phyloP scores from a whole-genome alignment of 2,329 filamentous ascomycete genomes.

The Neonectria coccinea region DNA sequence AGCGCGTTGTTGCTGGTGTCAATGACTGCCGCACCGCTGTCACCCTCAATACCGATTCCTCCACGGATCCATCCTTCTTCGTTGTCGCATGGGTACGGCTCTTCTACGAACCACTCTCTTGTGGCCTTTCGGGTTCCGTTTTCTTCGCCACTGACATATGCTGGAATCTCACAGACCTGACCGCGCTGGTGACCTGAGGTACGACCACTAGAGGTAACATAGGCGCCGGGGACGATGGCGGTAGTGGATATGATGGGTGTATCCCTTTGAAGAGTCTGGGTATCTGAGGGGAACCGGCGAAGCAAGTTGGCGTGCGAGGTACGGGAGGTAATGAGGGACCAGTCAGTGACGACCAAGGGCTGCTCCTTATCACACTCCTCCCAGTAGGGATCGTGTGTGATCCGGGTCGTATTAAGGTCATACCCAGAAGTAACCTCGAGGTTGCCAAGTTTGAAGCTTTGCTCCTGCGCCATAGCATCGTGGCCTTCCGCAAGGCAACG shows the following conservation, averaged over 20 bases:
- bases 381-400: slow-evolving; percentile 60
- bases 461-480: slow-evolving; percentile 49
- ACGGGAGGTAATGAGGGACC: slow-evolving; percentile 55
- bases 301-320: slow-evolving; percentile 55
- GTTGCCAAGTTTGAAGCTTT: slow-evolving; percentile 50
- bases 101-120: slow-evolving; percentile 60
- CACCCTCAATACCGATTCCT: slow-evolving; percentile 58
- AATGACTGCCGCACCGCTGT: slow-evolving; percentile 59
- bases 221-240: slow-evolving; percentile 50
- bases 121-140: slow-evolving; percentile 58
- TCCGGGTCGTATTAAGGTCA: slow-evolving; percentile 56
- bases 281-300: slow-evolving; percentile 54
- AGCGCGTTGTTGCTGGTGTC: slow-evolving; percentile 54
- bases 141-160: slow-evolving; percentile 53
- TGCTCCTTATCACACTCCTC: slow-evolving; percentile 55
- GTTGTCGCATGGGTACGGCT: slow-evolving; percentile 52
- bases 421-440: slow-evolving; percentile 56
- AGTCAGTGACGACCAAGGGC: slow-evolving; percentile 58
- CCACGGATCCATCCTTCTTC: slow-evolving; percentile 60
- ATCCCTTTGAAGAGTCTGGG: slow-evolving; percentile 48
- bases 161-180: slow-evolving; percentile 57
- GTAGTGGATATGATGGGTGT: slow-evolving; percentile 48
- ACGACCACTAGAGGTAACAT: slow-evolving; percentile 55
- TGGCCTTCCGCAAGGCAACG: slow-evolving; percentile 52
- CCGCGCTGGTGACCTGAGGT: slow-evolving; percentile 58